Percentiles rank a stretch among this genome's conserved stretches.
Conservation (phyloP, 768 basidiomycete species). For the Mycena filopes region DNA sequence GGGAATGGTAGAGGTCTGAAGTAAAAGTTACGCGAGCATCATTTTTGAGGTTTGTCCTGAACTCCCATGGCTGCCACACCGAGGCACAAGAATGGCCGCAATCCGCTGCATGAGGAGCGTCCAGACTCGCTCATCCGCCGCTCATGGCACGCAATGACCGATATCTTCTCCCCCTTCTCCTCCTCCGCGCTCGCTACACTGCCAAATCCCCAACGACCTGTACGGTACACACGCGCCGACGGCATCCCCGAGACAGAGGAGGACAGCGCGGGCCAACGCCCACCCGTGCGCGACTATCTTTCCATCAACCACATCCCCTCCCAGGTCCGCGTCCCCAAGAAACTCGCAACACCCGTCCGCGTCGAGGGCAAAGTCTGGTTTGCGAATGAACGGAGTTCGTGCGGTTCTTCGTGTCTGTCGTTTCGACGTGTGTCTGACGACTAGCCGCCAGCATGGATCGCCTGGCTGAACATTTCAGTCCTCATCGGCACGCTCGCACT, state of each 20-base stretch:
- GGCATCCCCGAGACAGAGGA: conserved; percentile 71
- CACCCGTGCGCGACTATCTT: conserved; percentile 78
- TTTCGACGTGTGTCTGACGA: too few relatives aligned
- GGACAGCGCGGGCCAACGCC: conserved; percentile 62
- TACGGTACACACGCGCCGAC: conserved; percentile 74
- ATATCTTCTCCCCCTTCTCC: conserved; percentile 75
- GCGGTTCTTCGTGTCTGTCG: conserved; percentile 44
- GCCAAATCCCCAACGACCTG: conserved; percentile 55
- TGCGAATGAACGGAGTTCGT: conserved; percentile 95
- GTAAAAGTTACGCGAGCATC: too few relatives aligned
- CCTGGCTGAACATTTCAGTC: conserved; percentile 89
- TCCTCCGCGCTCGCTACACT: conserved; percentile 64
- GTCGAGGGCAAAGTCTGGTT: conserved; percentile 99
- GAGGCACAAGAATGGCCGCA: conserved; percentile 3
- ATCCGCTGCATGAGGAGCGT: conserved; percentile 15
- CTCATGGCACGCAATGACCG: conserved; percentile 71
- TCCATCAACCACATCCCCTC: conserved; percentile 74
- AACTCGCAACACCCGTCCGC: conserved; percentile 81
- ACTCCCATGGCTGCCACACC: conserved; percentile 31
- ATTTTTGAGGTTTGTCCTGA: too few relatives aligned
- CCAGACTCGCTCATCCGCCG: conserved; percentile 59
- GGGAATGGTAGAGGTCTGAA: too few relatives aligned
- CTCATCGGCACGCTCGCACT: conserved; percentile 87
- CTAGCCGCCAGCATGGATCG: conserved; percentile 77
- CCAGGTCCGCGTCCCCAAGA: conserved; percentile 81